Base-by-base conservation (phyloP, 768 basidiomycete genomes). In the Hericium coralloides region DNA sequence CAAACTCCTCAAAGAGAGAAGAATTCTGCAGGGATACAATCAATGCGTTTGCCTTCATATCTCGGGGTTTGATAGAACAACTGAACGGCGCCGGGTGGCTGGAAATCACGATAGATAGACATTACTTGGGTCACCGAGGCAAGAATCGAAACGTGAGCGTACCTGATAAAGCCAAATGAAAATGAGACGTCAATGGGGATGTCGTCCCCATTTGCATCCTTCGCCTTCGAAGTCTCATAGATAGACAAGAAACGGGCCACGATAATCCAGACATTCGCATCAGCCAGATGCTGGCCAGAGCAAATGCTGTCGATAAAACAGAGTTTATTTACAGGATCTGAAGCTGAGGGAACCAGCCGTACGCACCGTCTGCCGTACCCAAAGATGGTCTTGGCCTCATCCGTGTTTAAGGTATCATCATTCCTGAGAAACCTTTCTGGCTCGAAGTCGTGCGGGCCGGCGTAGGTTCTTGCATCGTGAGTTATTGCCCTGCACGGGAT, bases 401-500 rank as follows among this genome's bases (percentile, higher is more conserved):
- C 49, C 10, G 18, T 7, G 10, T 18, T 50, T 7, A 50, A 23
- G 3, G 49, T 31, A 12, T 22, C 43, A 12, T 50, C 26, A 8
- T 10, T 14, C 18, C 8, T 52, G 10, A 58, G 41, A 38, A 58
- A 58, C 2, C 59, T 20, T n/a, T 60, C 57, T 12, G 59, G 59
- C 12, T 49, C n/a, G 51, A 53, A 60, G 22, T 14, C 23, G 4
- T 55, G 48, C 20, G 59, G 59, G 10, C 58, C 56, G 8, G 57
- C 52, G 25, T 58, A 60, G 18, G 15, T 41, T n/a, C 48, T 20
- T 20, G 53, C 52, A 41, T 60, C 53, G n/a, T 52, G 56, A 22
- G 55, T 22, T 3, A 60, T 60, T 10, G 39, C 36, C 59, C 59
- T 60, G 41, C 26, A 48, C 12, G 23, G 26, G 6, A 38, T 14